Conservation (phyloP, 257 asterid genomes). For the Solanum pinnatisectum region DNA sequence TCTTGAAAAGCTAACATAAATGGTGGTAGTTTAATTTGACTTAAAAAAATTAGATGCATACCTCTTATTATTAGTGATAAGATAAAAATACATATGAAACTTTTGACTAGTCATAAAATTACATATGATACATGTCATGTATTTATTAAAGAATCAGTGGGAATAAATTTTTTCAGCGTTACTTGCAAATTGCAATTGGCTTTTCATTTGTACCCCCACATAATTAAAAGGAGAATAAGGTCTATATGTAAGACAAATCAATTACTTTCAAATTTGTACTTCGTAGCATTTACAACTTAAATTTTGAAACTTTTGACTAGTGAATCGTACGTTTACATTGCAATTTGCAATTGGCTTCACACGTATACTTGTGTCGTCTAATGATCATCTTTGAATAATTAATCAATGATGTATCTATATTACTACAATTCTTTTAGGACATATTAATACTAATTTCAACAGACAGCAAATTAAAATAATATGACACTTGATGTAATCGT, state of each 20-base stretch:
- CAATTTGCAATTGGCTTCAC: not conserved
- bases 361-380: not conserved
- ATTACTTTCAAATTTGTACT: not conserved
- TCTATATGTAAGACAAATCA: not conserved
- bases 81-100: too few relatives aligned
- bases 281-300: not conserved
- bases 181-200: not conserved
- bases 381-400: not conserved
- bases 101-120: too few relatives aligned
- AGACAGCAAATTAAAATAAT: not conserved
- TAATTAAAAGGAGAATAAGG: not conserved
- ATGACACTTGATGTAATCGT: not conserved
- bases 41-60: not conserved
- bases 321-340: not conserved
- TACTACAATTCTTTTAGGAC: not conserved
- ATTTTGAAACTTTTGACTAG: not conserved
- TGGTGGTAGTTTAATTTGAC: too few relatives aligned
- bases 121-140: not conserved
- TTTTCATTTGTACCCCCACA: not conserved
- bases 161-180: not conserved
- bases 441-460: not conserved
- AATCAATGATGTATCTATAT: not conserved
- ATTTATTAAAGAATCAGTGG: not conserved
- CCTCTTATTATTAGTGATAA: too few relatives aligned
- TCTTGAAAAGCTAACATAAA: too few relatives aligned